Conservation (phyloP, 176 grass and related monocot genomes). For the Aegilops speltoides region DNA sequence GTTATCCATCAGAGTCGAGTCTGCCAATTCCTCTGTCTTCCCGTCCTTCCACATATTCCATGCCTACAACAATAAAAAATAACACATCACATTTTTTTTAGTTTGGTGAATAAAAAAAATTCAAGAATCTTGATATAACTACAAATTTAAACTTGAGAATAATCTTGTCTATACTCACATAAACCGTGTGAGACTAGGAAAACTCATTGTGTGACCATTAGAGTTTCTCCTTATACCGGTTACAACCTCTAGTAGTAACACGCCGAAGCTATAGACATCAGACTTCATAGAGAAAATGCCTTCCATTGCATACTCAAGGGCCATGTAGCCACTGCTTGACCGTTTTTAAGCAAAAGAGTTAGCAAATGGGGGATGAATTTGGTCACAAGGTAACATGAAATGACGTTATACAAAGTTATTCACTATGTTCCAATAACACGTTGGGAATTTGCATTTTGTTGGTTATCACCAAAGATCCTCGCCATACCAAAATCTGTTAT, state of each 20-base stretch:
- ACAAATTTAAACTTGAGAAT: neutral
- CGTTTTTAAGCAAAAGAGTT: neutral
- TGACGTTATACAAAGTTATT: neutral
- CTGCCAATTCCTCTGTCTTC: slow-evolving; percentile 20
- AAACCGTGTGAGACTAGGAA: slow-evolving; percentile 25
- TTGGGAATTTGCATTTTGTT: slow-evolving; percentile 38
- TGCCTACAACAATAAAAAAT: slow-evolving; percentile 6
- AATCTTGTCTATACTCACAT: slow-evolving; percentile 20
- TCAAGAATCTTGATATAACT: neutral
- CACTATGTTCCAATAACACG: slow-evolving; percentile 52
- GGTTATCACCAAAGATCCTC: slow-evolving; percentile 44
- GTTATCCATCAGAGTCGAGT: slow-evolving; percentile 26
- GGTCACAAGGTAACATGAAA: neutral
- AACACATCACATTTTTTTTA: neutral
- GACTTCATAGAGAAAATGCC: slow-evolving; percentile 52
- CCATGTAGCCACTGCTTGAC: slow-evolving; percentile 49
- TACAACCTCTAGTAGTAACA: slow-evolving; percentile 46
- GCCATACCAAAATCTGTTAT: slow-evolving; percentile 64
- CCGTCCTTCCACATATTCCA: slow-evolving; percentile 55
- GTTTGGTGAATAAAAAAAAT: too few species aligned
- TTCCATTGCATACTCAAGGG: slow-evolving; percentile 63
- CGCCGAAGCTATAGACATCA: slow-evolving; percentile 55
- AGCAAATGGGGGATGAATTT: neutral
- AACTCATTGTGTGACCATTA: neutral
- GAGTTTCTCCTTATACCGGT: slow-evolving; percentile 41